Base-by-base conservation (phyloP, 768 basidiomycete species). In the Lentinula boryana region DNA sequence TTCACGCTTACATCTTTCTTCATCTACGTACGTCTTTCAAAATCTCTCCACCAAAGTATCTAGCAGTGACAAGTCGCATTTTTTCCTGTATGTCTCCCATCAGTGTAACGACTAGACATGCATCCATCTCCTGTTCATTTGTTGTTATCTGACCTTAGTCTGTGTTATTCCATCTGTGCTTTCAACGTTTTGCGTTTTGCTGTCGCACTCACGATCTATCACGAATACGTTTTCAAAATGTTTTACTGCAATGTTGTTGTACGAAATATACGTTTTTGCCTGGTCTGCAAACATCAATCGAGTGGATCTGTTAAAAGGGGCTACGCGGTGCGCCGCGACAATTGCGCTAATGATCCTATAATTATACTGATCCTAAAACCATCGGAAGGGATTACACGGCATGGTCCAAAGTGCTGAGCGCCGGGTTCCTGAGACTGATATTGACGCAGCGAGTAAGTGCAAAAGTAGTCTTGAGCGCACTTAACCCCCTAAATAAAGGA, bases 101-200 rank as follows among this genome's bases (percentile, higher is more conserved):
- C 71, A 71, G 62, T 85, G 86, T 87, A 88, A 86, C 80, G 82
- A 85, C 81, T 86, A 88, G 84, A 87, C 79, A 86, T 84, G 81
- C 82, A 73, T 73, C 71, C 73, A 69, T 74, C 69, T 70, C 67
- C 72, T 65, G 70, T 74, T 68, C 40, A 62, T 56, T 59, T 65
- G 63, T 59, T 65, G 63, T 48, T 62, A 61, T 66, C 68, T 71
- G 74, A 52, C 40, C 15, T 49, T 50, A 5, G n/a, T 61, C 67
- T 63, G 43, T 64, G 63, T 65, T 69, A 32, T 71, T 75, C 69
- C 71, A 68, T 69, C 71, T 53, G 69, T 63, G 51, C 62, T 67
- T 66, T 63, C 41, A 18, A 38, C 36, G 56, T 66, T 68, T 62
- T 27, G 27, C 13, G 36, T 38, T 38, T 38, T 38, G 68, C 65